These are phyloP conservation scores for Neurospora hispaniola DNA, from an alignment of 495 filamentous ascomycete genomes.

Conservation along the genomic window DNA sequence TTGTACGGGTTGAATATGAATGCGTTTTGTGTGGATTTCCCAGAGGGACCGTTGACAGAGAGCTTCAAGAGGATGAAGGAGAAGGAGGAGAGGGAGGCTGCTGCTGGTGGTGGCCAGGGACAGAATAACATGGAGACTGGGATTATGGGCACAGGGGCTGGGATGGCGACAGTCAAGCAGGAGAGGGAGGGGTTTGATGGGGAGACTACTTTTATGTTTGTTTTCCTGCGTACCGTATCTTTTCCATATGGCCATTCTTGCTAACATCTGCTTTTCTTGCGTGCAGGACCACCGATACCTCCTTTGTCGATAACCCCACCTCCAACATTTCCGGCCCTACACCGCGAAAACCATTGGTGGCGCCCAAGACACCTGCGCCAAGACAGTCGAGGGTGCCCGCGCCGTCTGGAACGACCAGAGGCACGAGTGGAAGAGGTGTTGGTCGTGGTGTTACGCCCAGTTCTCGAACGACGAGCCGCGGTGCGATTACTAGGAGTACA, in stretches of 20 bases:
- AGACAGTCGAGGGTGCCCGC: slow-evolving; percentile 32
- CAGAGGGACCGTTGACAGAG: slow-evolving; percentile 54
- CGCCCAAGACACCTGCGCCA: slow-evolving; percentile 48
- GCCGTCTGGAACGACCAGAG: slow-evolving; percentile 25
- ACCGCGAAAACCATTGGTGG: not conserved
- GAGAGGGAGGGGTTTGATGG: slow-evolving; percentile 25
- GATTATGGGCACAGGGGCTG: slow-evolving; percentile 23
- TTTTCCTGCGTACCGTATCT: too few relatives aligned
- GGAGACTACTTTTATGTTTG: slow-evolving; percentile 82
- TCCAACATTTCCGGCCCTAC: slow-evolving; percentile 48
- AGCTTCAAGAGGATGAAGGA: slow-evolving; percentile 59
- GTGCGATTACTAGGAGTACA: not conserved
- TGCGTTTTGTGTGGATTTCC: slow-evolving; percentile 96
- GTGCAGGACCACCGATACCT: slow-evolving; percentile 80
- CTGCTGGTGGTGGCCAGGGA: not conserved
- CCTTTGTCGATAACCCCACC: slow-evolving; percentile 79
- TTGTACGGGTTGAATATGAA: slow-evolving; percentile 97
- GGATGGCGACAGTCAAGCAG: not conserved
- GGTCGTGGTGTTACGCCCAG: slow-evolving; percentile 30
- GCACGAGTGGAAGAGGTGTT: slow-evolving; percentile 23
- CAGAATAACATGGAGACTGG: slow-evolving; percentile 2
- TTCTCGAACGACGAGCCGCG: slow-evolving; percentile 27
- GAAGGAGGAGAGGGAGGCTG: slow-evolving; percentile 34
- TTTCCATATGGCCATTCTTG: not conserved
- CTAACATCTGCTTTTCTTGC: slow-evolving; percentile 14